A percentile compares a stretch with the other conserved stretches of the same genome.
Conservation (phyloP, 768 basidiomycete species). For the Albatrellus ellisii region DNA sequence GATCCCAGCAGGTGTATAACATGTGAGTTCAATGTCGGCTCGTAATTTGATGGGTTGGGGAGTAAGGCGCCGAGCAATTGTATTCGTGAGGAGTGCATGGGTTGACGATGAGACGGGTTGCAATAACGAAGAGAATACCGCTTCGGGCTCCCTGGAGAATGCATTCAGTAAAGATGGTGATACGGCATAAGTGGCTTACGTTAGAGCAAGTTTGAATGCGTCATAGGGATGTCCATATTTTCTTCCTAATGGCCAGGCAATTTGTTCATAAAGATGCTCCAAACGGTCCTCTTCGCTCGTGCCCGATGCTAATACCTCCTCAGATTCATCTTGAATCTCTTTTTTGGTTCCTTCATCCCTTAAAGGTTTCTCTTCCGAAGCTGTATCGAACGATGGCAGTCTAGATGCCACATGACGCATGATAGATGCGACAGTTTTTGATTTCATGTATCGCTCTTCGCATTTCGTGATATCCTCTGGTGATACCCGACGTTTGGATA, state of each 20-base stretch:
- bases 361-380: conserved; percentile 16
- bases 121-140: conserved; percentile 65
- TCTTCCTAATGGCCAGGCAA: conserved; percentile 87
- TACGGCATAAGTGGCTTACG: conserved; percentile 36
- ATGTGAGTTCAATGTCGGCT: conserved; percentile 94
- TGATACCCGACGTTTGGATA: conserved; percentile 95
- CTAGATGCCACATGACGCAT: conserved; percentile 85
- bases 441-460: conserved; percentile 97
- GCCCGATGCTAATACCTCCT: conserved; percentile 20
- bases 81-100: conserved; percentile 51
- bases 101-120: conserved; percentile 44
- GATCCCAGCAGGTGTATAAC: conserved; percentile 91
- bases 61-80: conserved; percentile 89
- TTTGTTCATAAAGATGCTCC: conserved; percentile 78
- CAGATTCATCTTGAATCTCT: conserved; percentile 31
- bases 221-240: conserved; percentile 95
- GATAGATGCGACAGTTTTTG: conserved; percentile 89
- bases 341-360: conserved; percentile 21
- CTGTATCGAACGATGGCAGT: conserved; percentile 32
- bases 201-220: conserved; percentile 93
- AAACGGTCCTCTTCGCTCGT: conserved; percentile 26
- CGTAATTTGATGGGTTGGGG: conserved; percentile 98
- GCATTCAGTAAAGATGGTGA: conserved; percentile 1
- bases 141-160: conserved; percentile 51
- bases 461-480: conserved; percentile 99